Percentiles rank a stretch among this genome's conserved stretches.
These are phyloP conservation scores for Sarocladium strictum DNA, from an alignment of 2,329 filamentous ascomycete species.

Conservation along the genomic window DNA sequence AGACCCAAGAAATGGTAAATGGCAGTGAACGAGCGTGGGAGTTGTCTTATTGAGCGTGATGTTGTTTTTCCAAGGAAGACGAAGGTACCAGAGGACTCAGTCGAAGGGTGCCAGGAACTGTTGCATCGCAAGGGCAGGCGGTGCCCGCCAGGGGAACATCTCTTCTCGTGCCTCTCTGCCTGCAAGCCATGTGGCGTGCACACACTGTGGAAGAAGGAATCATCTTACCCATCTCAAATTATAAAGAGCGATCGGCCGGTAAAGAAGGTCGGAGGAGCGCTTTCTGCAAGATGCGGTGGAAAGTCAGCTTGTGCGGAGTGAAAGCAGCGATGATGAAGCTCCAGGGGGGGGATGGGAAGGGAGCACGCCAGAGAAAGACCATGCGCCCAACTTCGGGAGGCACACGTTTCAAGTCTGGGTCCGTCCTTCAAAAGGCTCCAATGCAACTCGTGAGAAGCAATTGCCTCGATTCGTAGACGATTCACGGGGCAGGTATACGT, in stretches of 20 bases:
- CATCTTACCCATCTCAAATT: slow-evolving; percentile 35
- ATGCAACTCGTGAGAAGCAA: not conserved
- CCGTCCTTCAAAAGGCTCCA: not conserved
- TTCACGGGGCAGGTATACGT: slow-evolving; percentile 5
- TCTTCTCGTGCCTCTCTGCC: slow-evolving; percentile 21
- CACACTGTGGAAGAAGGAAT: slow-evolving; percentile 22
- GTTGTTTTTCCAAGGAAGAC: slow-evolving; percentile 18
- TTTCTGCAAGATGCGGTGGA: not conserved
- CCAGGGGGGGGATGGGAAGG: not conserved
- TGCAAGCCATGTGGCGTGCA: slow-evolving; percentile 20
- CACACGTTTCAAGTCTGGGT: slow-evolving; percentile 1
- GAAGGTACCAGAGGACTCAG: slow-evolving; percentile 7
- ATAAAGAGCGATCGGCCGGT: slow-evolving; percentile 30
- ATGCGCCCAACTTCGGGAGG: not conserved
- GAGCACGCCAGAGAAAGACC: not conserved
- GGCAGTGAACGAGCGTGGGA: slow-evolving; percentile 28
- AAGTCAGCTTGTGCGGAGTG: not conserved
- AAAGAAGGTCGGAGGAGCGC: slow-evolving; percentile 1
- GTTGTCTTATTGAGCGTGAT: slow-evolving; percentile 22
- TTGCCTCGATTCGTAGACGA: not conserved
- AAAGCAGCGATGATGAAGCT: slow-evolving; percentile 3
- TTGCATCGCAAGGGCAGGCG: not conserved
- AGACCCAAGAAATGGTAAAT: slow-evolving; percentile 44
- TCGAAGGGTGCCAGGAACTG: not conserved
- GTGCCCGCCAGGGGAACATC: slow-evolving; percentile 2